Percentiles rank a stretch among this genome's conserved stretches.
These are phyloP conservation scores for Neofusicoccum umdonicola DNA, from an alignment of 2,329 filamentous ascomycete genomes.

Conservation along the genomic window DNA sequence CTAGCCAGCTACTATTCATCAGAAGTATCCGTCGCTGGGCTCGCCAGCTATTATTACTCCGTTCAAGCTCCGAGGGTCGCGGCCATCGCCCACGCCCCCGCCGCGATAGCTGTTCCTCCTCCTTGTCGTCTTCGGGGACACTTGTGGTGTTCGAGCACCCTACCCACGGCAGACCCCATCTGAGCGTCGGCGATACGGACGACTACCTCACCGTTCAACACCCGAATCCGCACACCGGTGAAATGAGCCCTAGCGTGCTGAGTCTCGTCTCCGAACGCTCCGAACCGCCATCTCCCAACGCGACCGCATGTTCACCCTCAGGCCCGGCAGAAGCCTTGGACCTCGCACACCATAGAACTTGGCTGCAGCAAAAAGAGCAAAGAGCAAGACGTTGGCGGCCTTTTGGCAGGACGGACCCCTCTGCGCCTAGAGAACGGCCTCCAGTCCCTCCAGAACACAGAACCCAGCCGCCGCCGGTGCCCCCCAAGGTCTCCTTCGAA, in stretches of 20 bases:
- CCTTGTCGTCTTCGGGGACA: background rate
- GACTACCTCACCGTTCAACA: conserved; percentile 15
- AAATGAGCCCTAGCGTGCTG: conserved; percentile 8
- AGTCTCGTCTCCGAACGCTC: background rate
- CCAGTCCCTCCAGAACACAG: background rate
- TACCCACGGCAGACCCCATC: background rate
- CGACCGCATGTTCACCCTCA: background rate
- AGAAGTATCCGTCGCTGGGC: background rate
- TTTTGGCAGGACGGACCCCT: background rate
- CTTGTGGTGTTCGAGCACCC: conserved; percentile 6
- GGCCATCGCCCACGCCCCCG: background rate
- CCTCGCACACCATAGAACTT: background rate
- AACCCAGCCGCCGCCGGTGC: background rate
- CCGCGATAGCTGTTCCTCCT: background rate
- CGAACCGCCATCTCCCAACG: background rate
- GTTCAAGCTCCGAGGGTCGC: background rate
- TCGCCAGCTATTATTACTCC: background rate
- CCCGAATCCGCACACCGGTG: conserved; percentile 14
- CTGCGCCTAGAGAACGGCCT: background rate
- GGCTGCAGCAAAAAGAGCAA: background rate
- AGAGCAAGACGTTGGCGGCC: background rate
- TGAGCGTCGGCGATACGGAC: conserved; percentile 6
- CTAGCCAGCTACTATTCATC: too few species aligned
- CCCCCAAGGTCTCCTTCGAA: background rate
- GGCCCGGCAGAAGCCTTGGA: background rate